phyloP scores from a whole-genome alignment of 306 rosid genomes.

The Pachyrhizus erosus region DNA sequence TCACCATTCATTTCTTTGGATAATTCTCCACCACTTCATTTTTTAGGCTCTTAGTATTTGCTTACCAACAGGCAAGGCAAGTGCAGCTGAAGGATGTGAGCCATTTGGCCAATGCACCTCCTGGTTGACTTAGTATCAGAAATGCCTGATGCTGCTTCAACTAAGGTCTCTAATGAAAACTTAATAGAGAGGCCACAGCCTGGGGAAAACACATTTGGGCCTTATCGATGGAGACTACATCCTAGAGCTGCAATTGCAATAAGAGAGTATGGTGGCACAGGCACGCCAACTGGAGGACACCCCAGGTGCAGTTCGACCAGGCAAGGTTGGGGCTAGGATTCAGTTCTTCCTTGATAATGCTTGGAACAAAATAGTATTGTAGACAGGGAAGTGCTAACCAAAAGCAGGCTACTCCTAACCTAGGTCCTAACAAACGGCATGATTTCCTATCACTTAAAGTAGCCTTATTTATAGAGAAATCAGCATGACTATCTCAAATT shows the following conservation, averaged over 20 bases:
- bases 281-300: constrained; percentile 50
- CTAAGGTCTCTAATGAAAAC: constrained; percentile 44
- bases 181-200: constrained; percentile 40
- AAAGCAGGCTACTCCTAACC: neutral
- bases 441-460: neutral
- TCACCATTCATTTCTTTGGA: neutral
- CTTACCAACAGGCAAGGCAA: neutral
- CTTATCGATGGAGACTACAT: constrained; percentile 40
- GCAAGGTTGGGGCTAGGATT: constrained; percentile 48
- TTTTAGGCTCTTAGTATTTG: constrained; percentile 1
- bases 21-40: neutral
- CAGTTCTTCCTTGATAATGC: constrained; percentile 39
- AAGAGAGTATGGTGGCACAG: constrained; percentile 14
- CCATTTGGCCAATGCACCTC: neutral
- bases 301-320: constrained; percentile 47
- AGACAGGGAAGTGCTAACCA: neutral
- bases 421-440: neutral
- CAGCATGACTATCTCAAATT: constrained; percentile 7
- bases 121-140: constrained; percentile 49
- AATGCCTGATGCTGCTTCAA: constrained; percentile 36
- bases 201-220: constrained; percentile 48
- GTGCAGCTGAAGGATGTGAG: neutral
- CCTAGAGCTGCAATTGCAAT: constrained; percentile 42
- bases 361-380: neutral
- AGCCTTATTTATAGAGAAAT: neutral